Conservation (phyloP, 192 early-diverging fungal species). For the Entrophospora sp. region DNA sequence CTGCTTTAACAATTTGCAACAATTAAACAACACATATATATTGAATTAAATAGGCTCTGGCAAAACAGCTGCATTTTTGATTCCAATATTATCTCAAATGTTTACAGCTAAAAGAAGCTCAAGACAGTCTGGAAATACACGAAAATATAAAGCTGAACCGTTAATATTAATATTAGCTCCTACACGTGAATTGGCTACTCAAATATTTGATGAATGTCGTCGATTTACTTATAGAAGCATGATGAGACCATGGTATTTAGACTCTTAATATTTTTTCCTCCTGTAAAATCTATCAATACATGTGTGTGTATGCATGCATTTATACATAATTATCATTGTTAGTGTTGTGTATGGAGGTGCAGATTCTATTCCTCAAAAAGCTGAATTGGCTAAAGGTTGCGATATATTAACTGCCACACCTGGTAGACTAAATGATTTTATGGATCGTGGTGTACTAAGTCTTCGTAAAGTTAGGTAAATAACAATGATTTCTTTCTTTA, state of each 20-base stretch:
- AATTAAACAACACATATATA: background rate
- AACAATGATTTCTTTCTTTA: conserved; percentile 25
- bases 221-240: conserved; percentile 42
- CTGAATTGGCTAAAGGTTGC: conserved; percentile 76
- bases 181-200: conserved; percentile 74
- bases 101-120: conserved; percentile 40
- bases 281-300: too few species aligned
- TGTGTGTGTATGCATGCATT: too few species aligned
- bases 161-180: conserved; percentile 65
- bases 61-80: conserved; percentile 73
- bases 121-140: conserved; percentile 25
- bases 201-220: conserved; percentile 72
- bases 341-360: conserved; percentile 91
- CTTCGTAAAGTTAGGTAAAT: conserved; percentile 66
- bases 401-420: conserved; percentile 92
- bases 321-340: conserved; percentile 22
- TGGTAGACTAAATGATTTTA: conserved; percentile 84
- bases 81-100: conserved; percentile 63
- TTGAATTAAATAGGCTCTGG: conserved; percentile 39
- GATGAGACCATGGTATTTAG: conserved; percentile 39
- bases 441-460: conserved; percentile 71
- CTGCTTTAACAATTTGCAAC: too few species aligned
- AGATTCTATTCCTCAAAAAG: conserved; percentile 64
- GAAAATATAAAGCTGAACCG: conserved; percentile 45
- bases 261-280: conserved; percentile 23